Percentiles rank a stretch among this genome's conserved stretches.
phyloP scores from a whole-genome alignment of 2,329 filamentous ascomycete genomes.

The Ophiocordyceps australis region DNA sequence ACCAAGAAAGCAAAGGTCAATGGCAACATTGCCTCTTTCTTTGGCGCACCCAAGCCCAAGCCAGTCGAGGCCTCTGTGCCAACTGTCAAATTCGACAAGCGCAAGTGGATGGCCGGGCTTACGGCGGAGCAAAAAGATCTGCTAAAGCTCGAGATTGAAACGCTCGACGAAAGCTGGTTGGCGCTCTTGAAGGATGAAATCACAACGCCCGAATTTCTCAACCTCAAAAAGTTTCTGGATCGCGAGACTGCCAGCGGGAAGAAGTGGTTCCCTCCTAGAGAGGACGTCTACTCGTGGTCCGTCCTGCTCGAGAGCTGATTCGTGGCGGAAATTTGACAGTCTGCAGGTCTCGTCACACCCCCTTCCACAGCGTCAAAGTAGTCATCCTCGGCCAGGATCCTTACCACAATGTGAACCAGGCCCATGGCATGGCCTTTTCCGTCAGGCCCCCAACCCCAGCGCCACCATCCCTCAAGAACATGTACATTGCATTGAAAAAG shows the following conservation, averaged over 20 bases:
- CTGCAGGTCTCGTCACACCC: constrained; percentile 90
- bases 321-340: too few species aligned
- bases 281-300: constrained; percentile 92
- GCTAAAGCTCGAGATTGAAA: constrained; percentile 79
- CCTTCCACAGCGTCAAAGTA: constrained; percentile 72
- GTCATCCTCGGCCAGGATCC: constrained; percentile 94
- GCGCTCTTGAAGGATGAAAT: constrained; percentile 78
- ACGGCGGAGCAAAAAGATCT: constrained; percentile 67
- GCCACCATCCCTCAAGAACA: constrained; percentile 82
- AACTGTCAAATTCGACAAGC: constrained; percentile 59
- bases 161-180: constrained; percentile 82
- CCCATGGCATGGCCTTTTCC: constrained; percentile 90
- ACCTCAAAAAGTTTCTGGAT: constrained; percentile 74
- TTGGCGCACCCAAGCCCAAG: constrained; percentile 44
- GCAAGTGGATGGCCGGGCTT: constrained; percentile 69
- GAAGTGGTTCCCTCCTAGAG: constrained; percentile 71
- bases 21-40: constrained; percentile 77
- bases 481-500: constrained; percentile 73
- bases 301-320: too few species aligned
- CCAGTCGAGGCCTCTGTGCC: constrained; percentile 13
- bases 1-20: constrained; percentile 58
- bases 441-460: constrained; percentile 77
- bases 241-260: constrained; percentile 54
- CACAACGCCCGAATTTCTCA: constrained; percentile 59
- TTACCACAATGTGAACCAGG: constrained; percentile 91